Conservation (phyloP, 2,329 filamentous ascomycete genomes). For the Hirsutella rhossiliensis region DNA sequence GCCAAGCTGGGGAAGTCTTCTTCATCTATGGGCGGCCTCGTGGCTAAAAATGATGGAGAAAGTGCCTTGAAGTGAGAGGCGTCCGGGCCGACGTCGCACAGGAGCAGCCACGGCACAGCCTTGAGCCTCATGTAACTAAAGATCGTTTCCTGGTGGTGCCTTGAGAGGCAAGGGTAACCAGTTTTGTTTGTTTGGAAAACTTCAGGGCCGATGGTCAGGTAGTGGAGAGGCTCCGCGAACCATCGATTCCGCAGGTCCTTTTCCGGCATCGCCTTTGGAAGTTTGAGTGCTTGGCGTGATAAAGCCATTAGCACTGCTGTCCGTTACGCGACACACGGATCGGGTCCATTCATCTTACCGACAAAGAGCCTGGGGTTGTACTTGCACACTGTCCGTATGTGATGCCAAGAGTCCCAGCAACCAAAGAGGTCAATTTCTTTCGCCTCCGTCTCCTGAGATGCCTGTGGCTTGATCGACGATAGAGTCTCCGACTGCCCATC, state of each 20-base stretch:
- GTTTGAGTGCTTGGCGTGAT: constrained; percentile 32
- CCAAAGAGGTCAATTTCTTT: constrained; percentile 58
- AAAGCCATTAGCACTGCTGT: not conserved
- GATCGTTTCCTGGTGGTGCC: constrained; percentile 48
- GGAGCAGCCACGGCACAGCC: constrained; percentile 47
- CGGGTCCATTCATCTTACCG: constrained; percentile 46
- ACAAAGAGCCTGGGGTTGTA: constrained; percentile 73
- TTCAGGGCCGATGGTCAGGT: constrained; percentile 40
- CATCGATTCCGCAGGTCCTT: constrained; percentile 51
- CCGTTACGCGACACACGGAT: not conserved
- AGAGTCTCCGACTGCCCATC: constrained; percentile 42
- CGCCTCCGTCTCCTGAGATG: constrained; percentile 13
- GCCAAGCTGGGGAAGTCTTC: constrained; percentile 57
- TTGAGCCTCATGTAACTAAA: constrained; percentile 53
- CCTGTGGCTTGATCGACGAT: constrained; percentile 27
- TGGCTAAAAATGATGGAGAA: constrained; percentile 12
- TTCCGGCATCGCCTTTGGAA: constrained; percentile 47
- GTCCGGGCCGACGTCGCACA: constrained; percentile 48
- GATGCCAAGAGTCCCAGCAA: constrained; percentile 90
- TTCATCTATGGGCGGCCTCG: constrained; percentile 23
- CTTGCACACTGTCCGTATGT: constrained; percentile 72
- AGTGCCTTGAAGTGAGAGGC: constrained; percentile 17
- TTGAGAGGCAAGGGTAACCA: constrained; percentile 50
- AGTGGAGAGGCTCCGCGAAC: constrained; percentile 57
- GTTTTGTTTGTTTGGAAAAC: constrained; percentile 49